phyloP scores from a whole-genome alignment of 2,329 filamentous ascomycete genomes.

The Metarhizium humberi region DNA sequence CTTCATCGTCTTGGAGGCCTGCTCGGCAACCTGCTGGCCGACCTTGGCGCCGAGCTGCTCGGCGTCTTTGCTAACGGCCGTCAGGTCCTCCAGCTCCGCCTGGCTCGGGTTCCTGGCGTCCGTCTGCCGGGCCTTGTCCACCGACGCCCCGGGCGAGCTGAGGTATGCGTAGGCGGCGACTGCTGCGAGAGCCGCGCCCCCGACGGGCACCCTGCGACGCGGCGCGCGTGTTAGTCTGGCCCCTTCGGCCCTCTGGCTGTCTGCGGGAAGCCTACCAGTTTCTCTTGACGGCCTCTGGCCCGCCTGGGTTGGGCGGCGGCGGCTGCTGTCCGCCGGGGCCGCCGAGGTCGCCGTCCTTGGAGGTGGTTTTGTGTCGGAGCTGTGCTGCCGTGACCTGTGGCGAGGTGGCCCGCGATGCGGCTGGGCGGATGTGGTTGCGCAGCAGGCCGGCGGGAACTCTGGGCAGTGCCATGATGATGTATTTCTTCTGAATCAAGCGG shows the following conservation, averaged over 20 bases:
- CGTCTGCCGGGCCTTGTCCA: conserved; percentile 5
- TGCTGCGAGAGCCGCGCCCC: conserved; percentile 16
- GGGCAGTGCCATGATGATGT: conserved; percentile 7
- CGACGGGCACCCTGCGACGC: conserved; percentile 17
- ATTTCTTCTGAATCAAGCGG: too few relatives aligned
- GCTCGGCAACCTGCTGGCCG: conserved; percentile 10
- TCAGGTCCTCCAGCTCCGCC: not conserved
- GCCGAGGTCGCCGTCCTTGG: conserved; percentile 17
- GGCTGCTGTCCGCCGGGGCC: conserved; percentile 25
- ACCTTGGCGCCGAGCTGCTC: not conserved
- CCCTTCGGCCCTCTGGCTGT: too few relatives aligned
- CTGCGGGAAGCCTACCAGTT: conserved; percentile 19
- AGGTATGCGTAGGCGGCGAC: conserved; percentile 19
- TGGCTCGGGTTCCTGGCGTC: conserved; percentile 3
- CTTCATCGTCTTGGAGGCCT: conserved; percentile 14
- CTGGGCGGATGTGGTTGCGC: conserved; percentile 8
- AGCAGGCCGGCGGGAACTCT: conserved; percentile 8
- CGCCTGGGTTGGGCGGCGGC: conserved; percentile 16
- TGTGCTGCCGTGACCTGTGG: conserved; percentile 3
- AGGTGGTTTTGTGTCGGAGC: not conserved
- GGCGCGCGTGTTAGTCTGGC: too few relatives aligned
- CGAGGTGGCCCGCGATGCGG: not conserved
- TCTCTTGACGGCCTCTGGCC: conserved; percentile 18
- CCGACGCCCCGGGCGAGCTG: conserved; percentile 7
- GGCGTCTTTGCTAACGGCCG: conserved; percentile 9